Evolutionary conservation across 2,329 filamentous ascomycete genomes (phyloP), one percentile per base, ranked within the genome.

Genomic region (Fusarium redolens): DNA sequence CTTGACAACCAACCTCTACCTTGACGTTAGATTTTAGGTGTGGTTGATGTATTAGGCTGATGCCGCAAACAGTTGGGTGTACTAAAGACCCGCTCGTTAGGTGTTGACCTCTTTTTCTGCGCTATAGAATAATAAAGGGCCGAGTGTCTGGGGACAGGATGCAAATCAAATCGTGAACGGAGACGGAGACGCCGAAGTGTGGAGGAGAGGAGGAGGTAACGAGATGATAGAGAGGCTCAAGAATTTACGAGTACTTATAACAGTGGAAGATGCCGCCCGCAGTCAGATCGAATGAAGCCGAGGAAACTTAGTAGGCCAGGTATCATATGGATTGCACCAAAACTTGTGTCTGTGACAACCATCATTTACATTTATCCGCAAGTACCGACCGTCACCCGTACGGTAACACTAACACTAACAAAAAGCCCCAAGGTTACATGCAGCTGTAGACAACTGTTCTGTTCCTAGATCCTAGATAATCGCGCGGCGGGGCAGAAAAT

Each of bases 1-100:
- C 38, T 67, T 57, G 60, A 56, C 38, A 31, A 62, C 58, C 38
- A 31, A 62, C 58, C 57, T 59, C 45, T 58, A 56, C 48, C 44
- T 58, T 17, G n/a, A 13, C 41, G 47, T 40, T 41, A 15, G 59
- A 18, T 40, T 40, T 35, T 35, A 50, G 61, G 41, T 59, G 50
- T 61, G 45, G 54, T 58, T 59, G 52, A 38, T 37, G 45, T 45
- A 61, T 72, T 71, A 72, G 70, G 52, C 69, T 72, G 65, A 73
- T 72, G 45, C 69, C 60, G 50, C 37, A 60, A 68, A 30, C 41
- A 61, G 47, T 41, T 40, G 47, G 25, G 50, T 54, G 33, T 54
- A 33, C 22, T 40, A 8, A 57, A 33, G 41, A 57, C 55, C 41
- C 55, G 55, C 55, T 57, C 25, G 41, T 57, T 50, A 57, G 28